Conservation (phyloP, 1,284 basidiomycete species). For the Austropuccinia psidii region DNA sequence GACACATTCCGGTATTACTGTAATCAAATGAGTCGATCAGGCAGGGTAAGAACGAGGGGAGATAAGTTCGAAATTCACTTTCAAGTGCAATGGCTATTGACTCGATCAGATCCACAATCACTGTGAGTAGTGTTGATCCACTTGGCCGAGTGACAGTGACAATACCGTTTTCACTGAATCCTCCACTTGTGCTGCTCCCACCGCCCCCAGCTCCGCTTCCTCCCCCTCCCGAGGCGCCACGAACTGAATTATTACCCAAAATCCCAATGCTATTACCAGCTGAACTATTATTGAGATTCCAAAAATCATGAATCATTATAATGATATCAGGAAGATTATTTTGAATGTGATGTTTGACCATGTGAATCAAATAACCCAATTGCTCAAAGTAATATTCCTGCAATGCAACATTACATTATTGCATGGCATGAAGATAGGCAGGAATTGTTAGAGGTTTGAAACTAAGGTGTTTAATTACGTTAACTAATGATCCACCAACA, state of each 20-base stretch:
- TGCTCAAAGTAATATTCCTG: slow-evolving; percentile 96
- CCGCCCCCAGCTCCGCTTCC: slow-evolving; percentile 5
- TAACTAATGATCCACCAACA: too few relatives aligned
- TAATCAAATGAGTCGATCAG: slow-evolving; percentile 77
- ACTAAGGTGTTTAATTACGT: too few relatives aligned
- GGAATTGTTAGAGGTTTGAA: too few relatives aligned
- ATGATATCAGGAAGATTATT: slow-evolving; percentile 81
- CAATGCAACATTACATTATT: slow-evolving; percentile 64
- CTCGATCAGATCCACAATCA: slow-evolving; percentile 88
- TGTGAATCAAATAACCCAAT: slow-evolving; percentile 86
- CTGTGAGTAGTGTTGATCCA: slow-evolving; percentile 73
- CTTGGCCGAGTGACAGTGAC: slow-evolving; percentile 45
- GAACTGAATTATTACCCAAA: not conserved
- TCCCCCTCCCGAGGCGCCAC: not conserved
- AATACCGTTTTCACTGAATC: slow-evolving; percentile 20
- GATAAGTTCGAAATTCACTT: slow-evolving; percentile 94
- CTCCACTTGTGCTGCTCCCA: slow-evolving; percentile 8
- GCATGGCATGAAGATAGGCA: slow-evolving; percentile 83
- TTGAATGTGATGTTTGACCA: slow-evolving; percentile 96
- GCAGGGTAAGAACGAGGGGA: slow-evolving; percentile 84
- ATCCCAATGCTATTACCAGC: not conserved
- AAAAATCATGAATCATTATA: slow-evolving; percentile 72
- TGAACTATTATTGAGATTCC: slow-evolving; percentile 53
- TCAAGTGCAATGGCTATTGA: slow-evolving; percentile 90
- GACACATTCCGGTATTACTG: slow-evolving; percentile 35